A percentile compares a stretch with the other conserved stretches of the same genome.
Evolutionary conservation across 441 rosid genomes (phyloP).

Genomic region (Metrosideros polymorpha): DNA sequence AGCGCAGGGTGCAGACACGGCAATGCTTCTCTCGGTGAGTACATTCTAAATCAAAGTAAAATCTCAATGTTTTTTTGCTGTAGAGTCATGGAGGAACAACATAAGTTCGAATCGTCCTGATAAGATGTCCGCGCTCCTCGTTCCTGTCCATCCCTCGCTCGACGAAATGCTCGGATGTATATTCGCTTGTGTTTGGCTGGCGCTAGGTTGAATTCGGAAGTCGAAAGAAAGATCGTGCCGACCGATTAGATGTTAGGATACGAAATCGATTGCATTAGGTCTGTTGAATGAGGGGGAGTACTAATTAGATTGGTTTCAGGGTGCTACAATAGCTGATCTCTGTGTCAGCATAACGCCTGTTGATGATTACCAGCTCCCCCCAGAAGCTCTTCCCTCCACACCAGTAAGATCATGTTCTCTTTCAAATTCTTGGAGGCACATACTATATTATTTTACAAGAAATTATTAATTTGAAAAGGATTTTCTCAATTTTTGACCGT

Average conservation of each 20-base stretch:
- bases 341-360: conserved; percentile 46
- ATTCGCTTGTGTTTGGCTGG: background rate
- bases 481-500: too few relatives aligned
- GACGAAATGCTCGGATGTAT: background rate
- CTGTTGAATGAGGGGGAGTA: background rate
- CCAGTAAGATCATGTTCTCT: conserved; percentile 18
- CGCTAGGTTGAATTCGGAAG: background rate
- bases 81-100: background rate
- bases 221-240: background rate
- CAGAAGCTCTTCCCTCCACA: conserved; percentile 31
- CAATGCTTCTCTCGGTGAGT: conserved; percentile 54
- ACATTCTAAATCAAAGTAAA: background rate
- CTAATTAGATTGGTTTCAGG: conserved; percentile 22
- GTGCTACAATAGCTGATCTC: conserved; percentile 58
- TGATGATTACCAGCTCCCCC: conserved; percentile 51
- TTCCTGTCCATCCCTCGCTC: background rate
- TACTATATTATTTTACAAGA: too few relatives aligned
- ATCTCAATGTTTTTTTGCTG: background rate
- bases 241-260: background rate
- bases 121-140: background rate
- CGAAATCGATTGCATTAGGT: background rate
- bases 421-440: background rate
- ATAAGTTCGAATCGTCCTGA: too few relatives aligned
- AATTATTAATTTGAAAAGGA: too few relatives aligned
- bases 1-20: conserved; percentile 67